Conservation (phyloP, 1,284 basidiomycete genomes). For the Rhodotorula sp. region DNA sequence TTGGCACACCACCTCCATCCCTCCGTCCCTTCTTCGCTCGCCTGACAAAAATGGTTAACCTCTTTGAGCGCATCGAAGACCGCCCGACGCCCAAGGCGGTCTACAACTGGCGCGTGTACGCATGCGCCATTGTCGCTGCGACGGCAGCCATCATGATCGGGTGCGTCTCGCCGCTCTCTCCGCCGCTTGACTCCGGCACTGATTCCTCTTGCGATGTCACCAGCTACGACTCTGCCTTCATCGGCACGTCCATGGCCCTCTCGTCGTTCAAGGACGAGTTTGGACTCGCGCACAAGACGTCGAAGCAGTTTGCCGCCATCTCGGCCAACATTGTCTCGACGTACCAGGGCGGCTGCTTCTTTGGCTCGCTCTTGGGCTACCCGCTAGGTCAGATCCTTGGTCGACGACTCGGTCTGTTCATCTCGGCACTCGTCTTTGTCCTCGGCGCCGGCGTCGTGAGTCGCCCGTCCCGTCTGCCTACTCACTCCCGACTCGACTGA, state of each 20-base stretch:
- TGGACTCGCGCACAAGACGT: conserved; percentile 11
- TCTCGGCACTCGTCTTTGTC: conserved; percentile 42
- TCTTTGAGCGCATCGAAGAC: conserved; percentile 48
- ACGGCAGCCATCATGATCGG: conserved; percentile 34
- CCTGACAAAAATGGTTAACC: conserved; percentile 15
- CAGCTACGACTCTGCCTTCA: conserved; percentile 44
- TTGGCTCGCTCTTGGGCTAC: conserved; percentile 28
- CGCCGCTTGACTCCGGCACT: conserved; percentile 32
- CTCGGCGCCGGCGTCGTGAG: conserved; percentile 44
- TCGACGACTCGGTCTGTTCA: conserved; percentile 41
- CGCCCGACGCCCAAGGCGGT: conserved; percentile 54
- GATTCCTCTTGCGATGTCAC: background rate
- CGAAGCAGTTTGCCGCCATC: conserved; percentile 19
- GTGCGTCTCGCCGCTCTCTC: conserved; percentile 34
- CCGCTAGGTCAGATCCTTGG: conserved; percentile 25
- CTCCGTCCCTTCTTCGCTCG: background rate
- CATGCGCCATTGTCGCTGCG: conserved; percentile 26
- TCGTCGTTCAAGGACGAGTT: conserved; percentile 45
- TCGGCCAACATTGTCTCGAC: conserved; percentile 31
- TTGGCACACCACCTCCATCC: no score
- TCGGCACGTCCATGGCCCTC: conserved; percentile 45
- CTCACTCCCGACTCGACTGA: background rate
- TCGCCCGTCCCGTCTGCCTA: background rate
- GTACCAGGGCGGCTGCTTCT: conserved; percentile 28
- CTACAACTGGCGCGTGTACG: conserved; percentile 51